Percentiles rank a stretch among this genome's conserved stretches.
Conservation (phyloP, 2,329 filamentous ascomycete genomes). For the Ascocoryne sarcoides region DNA sequence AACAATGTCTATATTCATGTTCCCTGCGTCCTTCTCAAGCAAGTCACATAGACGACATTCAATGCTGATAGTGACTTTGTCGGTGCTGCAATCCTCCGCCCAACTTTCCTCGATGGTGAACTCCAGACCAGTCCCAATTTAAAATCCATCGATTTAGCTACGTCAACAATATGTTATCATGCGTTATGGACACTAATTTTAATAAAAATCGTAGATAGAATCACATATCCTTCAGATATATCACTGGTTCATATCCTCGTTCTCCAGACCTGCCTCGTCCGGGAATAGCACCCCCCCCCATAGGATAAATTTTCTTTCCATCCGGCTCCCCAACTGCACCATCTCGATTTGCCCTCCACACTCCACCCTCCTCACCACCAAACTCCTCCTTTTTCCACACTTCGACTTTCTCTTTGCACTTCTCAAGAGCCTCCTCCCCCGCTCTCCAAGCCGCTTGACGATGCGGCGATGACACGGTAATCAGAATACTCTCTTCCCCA, state of each 20-base stretch:
- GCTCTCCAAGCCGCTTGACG: slow-evolving; percentile 77
- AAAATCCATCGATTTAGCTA: too few species aligned
- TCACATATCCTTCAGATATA: slow-evolving; percentile 5
- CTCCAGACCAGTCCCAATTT: too few species aligned
- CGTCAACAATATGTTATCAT: too few species aligned
- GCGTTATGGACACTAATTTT: too few species aligned
- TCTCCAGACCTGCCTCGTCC: slow-evolving; percentile 18
- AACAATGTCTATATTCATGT: too few species aligned
- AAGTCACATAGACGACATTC: too few species aligned
- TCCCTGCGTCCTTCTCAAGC: too few species aligned
- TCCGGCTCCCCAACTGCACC: slow-evolving; percentile 35
- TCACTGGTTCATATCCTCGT: slow-evolving; percentile 24
- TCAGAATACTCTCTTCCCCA: slow-evolving; percentile 86
- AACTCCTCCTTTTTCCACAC: slow-evolving; percentile 95
- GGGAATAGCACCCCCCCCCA: slow-evolving; percentile 18
- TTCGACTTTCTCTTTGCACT: slow-evolving; percentile 80
- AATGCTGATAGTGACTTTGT: too few species aligned
- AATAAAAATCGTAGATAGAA: too few species aligned
- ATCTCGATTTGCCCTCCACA: slow-evolving; percentile 86
- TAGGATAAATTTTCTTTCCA: slow-evolving; percentile 4
- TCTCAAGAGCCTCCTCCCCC: slow-evolving; percentile 81
- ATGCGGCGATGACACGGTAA: slow-evolving; percentile 78
- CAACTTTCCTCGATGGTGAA: too few species aligned
- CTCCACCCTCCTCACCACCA: slow-evolving; percentile 59
- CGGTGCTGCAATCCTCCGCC: too few species aligned